Percentiles rank a stretch among this genome's conserved stretches.
Conservation (phyloP, 2,329 filamentous ascomycete species). For the Fusarium veterinarium region DNA sequence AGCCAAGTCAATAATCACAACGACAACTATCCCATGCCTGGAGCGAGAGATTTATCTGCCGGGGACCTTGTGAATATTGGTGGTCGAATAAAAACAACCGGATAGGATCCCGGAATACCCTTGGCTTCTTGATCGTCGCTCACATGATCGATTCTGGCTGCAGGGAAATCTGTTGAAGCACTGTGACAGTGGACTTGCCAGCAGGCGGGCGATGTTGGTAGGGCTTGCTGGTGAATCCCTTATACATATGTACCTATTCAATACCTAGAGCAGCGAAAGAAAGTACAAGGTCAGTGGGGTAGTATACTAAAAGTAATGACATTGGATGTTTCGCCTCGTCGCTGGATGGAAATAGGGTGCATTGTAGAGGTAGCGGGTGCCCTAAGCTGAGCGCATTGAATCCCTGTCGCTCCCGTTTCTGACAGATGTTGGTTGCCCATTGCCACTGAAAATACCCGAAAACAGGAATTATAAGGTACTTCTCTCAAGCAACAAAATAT, state of each 20-base stretch:
- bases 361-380: background rate
- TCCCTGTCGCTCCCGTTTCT: background rate
- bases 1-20: background rate
- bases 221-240: background rate
- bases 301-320: background rate
- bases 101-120: background rate
- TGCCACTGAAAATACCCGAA: background rate
- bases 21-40: background rate
- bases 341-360: background rate
- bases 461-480: background rate
- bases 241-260: background rate
- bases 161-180: conserved; percentile 27
- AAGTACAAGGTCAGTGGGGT: background rate
- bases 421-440: background rate
- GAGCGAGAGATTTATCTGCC: background rate
- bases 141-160: conserved; percentile 42
- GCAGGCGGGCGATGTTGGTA: background rate
- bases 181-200: background rate
- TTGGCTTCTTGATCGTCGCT: conserved; percentile 23
- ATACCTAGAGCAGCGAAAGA: background rate
- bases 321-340: background rate
- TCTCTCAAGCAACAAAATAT: background rate
- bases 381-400: background rate
- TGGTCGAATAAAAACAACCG: background rate
- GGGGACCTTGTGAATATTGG: background rate